Evolutionary conservation across 257 asterid genomes (phyloP).

Genomic region (Leptodermis oblonga): DNA sequence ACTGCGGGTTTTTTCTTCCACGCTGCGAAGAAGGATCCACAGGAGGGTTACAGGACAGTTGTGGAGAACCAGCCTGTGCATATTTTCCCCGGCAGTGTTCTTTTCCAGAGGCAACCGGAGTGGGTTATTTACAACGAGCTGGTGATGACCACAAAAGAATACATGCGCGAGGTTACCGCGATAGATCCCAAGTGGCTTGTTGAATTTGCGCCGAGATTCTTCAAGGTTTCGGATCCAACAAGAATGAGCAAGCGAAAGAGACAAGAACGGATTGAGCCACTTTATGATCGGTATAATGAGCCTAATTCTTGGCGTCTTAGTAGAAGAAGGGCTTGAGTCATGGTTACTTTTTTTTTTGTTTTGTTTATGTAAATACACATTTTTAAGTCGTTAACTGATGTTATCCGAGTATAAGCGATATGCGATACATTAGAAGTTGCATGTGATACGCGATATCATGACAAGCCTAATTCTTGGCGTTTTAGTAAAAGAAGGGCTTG

Average conservation of each 20-base stretch:
- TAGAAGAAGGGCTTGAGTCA: constrained; percentile 76
- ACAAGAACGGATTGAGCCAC: constrained; percentile 92
- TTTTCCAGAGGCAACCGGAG: constrained; percentile 86
- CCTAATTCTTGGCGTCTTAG: constrained; percentile 96
- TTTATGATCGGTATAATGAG: constrained; percentile 82
- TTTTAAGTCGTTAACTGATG: too few relatives aligned
- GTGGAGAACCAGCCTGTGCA: constrained; percentile 93
- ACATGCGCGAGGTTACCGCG: constrained; percentile 91
- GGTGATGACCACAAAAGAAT: constrained; percentile 94
- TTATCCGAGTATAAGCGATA: too few relatives aligned
- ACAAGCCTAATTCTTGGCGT: too few relatives aligned
- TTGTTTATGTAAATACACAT: too few relatives aligned
- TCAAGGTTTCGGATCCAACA: constrained; percentile 82
- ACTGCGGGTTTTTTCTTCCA: constrained; percentile 91
- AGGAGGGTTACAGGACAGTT: constrained; percentile 78
- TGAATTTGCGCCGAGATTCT: constrained; percentile 88
- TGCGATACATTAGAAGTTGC: too few relatives aligned
- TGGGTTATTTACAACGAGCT: constrained; percentile 95
- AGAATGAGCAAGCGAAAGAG: constrained; percentile 97
- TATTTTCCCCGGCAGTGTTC: constrained; percentile 91
- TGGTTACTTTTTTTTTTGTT: too few relatives aligned
- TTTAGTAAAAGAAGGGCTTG: too few relatives aligned
- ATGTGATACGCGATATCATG: too few relatives aligned
- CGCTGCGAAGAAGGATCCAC: constrained; percentile 87
- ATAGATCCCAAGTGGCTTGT: constrained; percentile 94